Evolutionary conservation across 768 basidiomycete genomes (phyloP), one percentile per base, ranked within the genome.

Genomic region (Asterophora parasitica): DNA sequence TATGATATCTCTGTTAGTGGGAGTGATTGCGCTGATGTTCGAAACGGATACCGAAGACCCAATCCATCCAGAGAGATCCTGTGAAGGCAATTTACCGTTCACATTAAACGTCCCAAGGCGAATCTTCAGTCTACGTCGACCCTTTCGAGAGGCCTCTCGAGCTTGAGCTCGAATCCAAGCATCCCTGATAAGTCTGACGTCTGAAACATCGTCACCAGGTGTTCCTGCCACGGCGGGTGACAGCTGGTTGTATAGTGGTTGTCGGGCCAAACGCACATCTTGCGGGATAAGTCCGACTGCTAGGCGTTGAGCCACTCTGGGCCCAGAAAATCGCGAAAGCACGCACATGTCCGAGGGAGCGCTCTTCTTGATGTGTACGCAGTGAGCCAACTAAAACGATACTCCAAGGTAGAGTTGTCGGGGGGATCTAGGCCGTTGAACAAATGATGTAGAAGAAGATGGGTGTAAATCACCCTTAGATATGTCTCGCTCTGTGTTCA

Each of bases 91-190:
- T 57, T 81, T 82, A 1, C 87, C 88, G 55, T 90, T 89, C 38
- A 92, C 88, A 55, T 92, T 92, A 70, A 92, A 92, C 0, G 86
- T 88, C 16, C 89, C 88, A 13, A 85, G 50, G 5, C 86, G 82
- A 41, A 91, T 59, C 66, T 56, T 67, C n/a, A 77, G 52, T 37
- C 51, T 52, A 32, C 61, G 53, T 38, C 57, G 60, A n/a, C 67
- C 70, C 39, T 57, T 64, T 4, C 58, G 57, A 28, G 65, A 65
- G 42, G 61, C 57, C 23, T 71, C 57, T 35, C 71, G 62, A 27
- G 79, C 76, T 48, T 65, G 64, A 1, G 49, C 62, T 20, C 74
- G 70, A 7, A 88, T 72, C 83, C 84, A 91, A 4, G 82, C 73
- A 45, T 85, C 81, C 16, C 80, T 71, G 8, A 91, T 73, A 4